Percentiles rank a stretch among this genome's conserved stretches.
These are phyloP conservation scores for Geotrichum australiense DNA, from an alignment of 1,139 yeast species.

Conservation along the genomic window DNA sequence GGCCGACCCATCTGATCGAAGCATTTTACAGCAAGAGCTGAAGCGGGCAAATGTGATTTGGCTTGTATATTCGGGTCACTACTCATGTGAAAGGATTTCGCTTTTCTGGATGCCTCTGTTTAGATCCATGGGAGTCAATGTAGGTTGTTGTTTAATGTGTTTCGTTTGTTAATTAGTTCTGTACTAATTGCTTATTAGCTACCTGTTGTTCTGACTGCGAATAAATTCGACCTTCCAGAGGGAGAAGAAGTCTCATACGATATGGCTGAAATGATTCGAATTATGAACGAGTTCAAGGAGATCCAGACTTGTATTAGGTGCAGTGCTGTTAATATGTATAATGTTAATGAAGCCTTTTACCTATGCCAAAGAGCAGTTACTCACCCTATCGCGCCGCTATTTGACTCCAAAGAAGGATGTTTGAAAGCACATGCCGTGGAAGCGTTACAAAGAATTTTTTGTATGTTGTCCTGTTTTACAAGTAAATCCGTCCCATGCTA, in stretches of 20 bases:
- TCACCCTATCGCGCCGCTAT: conserved; percentile 89
- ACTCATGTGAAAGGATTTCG: conserved; percentile 85
- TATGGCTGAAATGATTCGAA: conserved; percentile 68
- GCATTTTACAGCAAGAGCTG: conserved; percentile 60
- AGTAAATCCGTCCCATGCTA: conserved; percentile 3
- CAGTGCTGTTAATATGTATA: conserved; percentile 71
- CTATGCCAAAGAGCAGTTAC: conserved; percentile 87
- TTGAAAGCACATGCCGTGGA: conserved; percentile 69
- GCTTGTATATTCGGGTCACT: conserved; percentile 88
- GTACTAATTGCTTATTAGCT: conserved; percentile 19
- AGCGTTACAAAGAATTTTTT: conserved; percentile 76
- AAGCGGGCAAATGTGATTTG: conserved; percentile 86
- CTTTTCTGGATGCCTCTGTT: conserved; percentile 92
- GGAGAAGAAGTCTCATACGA: conserved; percentile 32
- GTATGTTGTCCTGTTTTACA: conserved; percentile 17
- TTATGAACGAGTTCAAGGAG: conserved; percentile 85
- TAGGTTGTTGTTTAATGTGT: conserved; percentile 3
- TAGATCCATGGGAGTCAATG: conserved; percentile 83
- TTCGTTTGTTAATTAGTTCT: background rate
- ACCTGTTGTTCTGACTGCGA: conserved; percentile 88
- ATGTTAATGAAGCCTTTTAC: conserved; percentile 84
- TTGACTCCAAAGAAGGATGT: conserved; percentile 82
- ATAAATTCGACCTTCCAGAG: conserved; percentile 53
- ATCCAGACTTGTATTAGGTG: conserved; percentile 86
- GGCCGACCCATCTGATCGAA: conserved; percentile 49